These are phyloP conservation scores for Penicillium aurantiogriseum DNA, from an alignment of 2,329 filamentous ascomycete genomes.

Conservation along the genomic window DNA sequence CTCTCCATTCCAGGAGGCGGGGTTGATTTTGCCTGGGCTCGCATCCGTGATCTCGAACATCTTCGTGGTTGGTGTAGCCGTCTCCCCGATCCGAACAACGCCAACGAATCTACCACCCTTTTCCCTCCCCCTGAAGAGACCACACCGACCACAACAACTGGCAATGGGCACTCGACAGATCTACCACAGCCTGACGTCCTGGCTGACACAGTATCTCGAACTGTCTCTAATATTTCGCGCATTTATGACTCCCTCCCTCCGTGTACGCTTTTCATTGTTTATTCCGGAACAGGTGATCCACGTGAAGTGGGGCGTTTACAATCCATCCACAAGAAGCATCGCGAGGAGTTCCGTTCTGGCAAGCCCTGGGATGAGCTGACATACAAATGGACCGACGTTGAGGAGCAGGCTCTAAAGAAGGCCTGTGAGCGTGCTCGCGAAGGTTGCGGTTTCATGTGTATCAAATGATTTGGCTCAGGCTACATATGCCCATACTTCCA, in stretches of 20 bases:
- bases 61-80: conserved; percentile 60
- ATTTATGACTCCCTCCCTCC: conserved; percentile 58
- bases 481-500: background rate
- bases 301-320: conserved; percentile 57
- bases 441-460: conserved; percentile 58
- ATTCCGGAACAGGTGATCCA: conserved; percentile 64
- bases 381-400: conserved; percentile 64
- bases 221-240: conserved; percentile 50
- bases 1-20: conserved; percentile 50
- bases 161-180: conserved; percentile 1
- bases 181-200: conserved; percentile 34
- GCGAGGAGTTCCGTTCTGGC: conserved; percentile 57
- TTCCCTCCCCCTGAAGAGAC: conserved; percentile 28
- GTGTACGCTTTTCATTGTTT: conserved; percentile 62
- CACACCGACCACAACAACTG: conserved; percentile 16
- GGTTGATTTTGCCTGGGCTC: conserved; percentile 63
- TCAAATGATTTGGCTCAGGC: conserved; percentile 47
- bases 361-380: conserved; percentile 62
- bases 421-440: conserved; percentile 58
- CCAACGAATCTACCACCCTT: conserved; percentile 36
- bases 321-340: conserved; percentile 55
- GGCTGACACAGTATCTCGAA: conserved; percentile 48
- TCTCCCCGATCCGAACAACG: conserved; percentile 48
- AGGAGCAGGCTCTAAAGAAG: conserved; percentile 58
- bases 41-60: conserved; percentile 61